Evolutionary conservation across 2,329 filamentous ascomycete genomes (phyloP), one percentile per base, ranked within the genome.

Genomic region (Penicillium decumbens): DNA sequence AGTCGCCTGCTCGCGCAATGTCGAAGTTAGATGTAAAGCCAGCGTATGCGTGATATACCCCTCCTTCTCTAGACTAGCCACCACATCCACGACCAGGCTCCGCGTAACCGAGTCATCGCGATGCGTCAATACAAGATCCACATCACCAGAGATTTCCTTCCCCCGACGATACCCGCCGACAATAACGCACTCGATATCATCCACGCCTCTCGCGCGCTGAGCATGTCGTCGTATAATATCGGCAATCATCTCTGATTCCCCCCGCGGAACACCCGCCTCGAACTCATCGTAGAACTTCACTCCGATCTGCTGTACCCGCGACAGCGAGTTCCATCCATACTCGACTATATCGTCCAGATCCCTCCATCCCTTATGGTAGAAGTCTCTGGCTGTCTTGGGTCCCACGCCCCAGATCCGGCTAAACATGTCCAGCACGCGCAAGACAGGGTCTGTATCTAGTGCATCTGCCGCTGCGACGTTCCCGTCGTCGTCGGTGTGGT

Each of bases 251-350:
- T 89, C 84, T 0, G 89, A 87, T 67, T 97, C 90, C 0, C 64
- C 50, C 1, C 90, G 81, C 0, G 88, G 80, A 4, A 97, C 88
- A 12, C 80, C 82, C 13, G 78, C 70, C 40, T 80, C 73, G 47
- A 98, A 87, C 55, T 97, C 92, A 29, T 95, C 87, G 66, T 95
- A 95, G 70, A 84, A 96, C 66, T 97, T 97, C 39, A 96, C 76
- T 0, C 93, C 92, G 47, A 97, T 95, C 66, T 97, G 90, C 68
- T 96, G 92, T 1, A 89, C 87, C 10, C 90, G 82, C 0, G 79
- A 85, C 1, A 97, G 75, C 0, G 69, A 76, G 18, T 75, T 66
- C 92, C 92, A 97, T 9, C 88, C 90, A 60, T 83, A 80, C 62
- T 95, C 87, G 35, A 95, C 77, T 3, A 97, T 75, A 60, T 97